Conservation (phyloP, 805 yeast genomes). For the Saccharomycopsis javanensis region DNA sequence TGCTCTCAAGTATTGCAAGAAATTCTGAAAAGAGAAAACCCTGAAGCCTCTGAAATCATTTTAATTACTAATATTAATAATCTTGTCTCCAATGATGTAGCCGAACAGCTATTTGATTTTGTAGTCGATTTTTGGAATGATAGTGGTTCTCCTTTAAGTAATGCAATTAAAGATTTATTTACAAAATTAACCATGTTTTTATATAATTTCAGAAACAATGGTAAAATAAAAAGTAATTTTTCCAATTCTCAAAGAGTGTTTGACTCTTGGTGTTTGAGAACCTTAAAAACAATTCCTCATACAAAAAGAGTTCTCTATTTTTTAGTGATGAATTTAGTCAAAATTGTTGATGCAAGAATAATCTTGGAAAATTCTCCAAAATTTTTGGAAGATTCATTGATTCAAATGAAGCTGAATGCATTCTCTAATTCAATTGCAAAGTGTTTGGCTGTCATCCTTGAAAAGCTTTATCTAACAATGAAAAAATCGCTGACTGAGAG, state of each 20-base stretch:
- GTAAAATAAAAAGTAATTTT: slow-evolving; percentile 14
- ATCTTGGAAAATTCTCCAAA: slow-evolving; percentile 36
- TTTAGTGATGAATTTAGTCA: slow-evolving; percentile 46
- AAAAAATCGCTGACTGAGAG: not conserved
- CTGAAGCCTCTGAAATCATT: slow-evolving; percentile 12
- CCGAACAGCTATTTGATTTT: slow-evolving; percentile 36
- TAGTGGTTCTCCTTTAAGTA: slow-evolving; percentile 59
- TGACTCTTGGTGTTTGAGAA: slow-evolving; percentile 36
- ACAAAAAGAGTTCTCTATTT: slow-evolving; percentile 54
- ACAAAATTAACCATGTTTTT: slow-evolving; percentile 39
- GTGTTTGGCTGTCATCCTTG: slow-evolving; percentile 35
- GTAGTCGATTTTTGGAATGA: slow-evolving; percentile 63
- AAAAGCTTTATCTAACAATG: slow-evolving; percentile 25
- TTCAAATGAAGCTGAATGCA: slow-evolving; percentile 44
- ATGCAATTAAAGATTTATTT: slow-evolving; percentile 56
- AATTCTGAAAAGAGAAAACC: not conserved
- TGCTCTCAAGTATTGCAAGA: slow-evolving; percentile 32
- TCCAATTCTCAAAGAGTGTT: slow-evolving; percentile 21
- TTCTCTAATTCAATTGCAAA: slow-evolving; percentile 62
- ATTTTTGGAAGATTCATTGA: slow-evolving; percentile 40
- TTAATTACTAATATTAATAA: slow-evolving; percentile 6
- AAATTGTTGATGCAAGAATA: slow-evolving; percentile 33
- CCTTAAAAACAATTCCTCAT: slow-evolving; percentile 34
- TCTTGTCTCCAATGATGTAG: slow-evolving; percentile 21
- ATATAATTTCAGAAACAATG: slow-evolving; percentile 22